Percentiles rank a stretch among this genome's conserved stretches.
Conservation (phyloP, 306 rosid species). For the Cucumis cinereus region DNA sequence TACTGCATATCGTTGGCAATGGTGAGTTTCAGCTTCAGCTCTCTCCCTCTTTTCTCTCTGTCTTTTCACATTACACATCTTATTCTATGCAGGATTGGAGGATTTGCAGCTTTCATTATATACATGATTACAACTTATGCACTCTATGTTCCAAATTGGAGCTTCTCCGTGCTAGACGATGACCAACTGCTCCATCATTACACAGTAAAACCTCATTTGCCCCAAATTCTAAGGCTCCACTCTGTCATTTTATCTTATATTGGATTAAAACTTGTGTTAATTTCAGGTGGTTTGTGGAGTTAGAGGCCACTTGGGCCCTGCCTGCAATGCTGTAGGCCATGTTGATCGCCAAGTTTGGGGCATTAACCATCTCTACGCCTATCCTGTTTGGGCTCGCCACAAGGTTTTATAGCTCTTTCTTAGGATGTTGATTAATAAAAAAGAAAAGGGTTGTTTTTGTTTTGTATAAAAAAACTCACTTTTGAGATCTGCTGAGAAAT, state of each 20-base stretch:
- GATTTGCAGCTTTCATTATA: constrained; percentile 45
- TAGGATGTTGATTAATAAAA: neutral
- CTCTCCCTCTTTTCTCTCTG: neutral
- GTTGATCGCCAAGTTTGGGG: constrained; percentile 90
- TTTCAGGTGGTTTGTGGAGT: constrained; percentile 63
- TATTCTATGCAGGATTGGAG: constrained; percentile 59
- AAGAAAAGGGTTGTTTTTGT: neutral
- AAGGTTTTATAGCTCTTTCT: constrained; percentile 28
- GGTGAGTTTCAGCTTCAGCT: constrained; percentile 24
- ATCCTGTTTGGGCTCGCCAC: constrained; percentile 71
- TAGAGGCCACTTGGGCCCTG: constrained; percentile 85
- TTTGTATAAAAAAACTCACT: neutral
- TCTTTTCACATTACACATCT: neutral
- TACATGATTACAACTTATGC: constrained; percentile 64
- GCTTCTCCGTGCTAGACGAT: constrained; percentile 23
- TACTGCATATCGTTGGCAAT: constrained; percentile 71
- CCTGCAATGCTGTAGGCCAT: constrained; percentile 82
- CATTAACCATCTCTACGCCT: constrained; percentile 60
- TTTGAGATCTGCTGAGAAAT: neutral
- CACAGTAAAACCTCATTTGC: constrained; percentile 19
- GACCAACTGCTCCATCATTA: constrained; percentile 15
- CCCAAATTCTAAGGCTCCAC: neutral
- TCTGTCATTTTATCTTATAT: neutral
- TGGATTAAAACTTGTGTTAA: neutral
- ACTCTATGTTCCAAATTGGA: constrained; percentile 80